Evolutionary conservation across 305 asterid species (phyloP).

Genomic region (Fraxinus angustifolia): DNA sequence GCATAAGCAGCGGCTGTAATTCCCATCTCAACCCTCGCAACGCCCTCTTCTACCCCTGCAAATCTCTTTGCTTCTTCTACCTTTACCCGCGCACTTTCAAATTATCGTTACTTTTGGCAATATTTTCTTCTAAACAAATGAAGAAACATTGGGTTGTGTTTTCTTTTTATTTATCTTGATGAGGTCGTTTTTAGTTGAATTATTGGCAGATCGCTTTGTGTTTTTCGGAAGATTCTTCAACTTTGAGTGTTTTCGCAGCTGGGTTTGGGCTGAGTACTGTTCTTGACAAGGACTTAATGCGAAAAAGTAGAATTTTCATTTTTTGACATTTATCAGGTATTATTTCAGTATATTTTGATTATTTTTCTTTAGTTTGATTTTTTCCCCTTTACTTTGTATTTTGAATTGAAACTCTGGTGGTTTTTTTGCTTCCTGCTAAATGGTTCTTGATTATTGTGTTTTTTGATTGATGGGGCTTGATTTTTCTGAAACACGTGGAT

Average conservation of each 20-base stretch:
- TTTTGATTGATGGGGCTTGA: constrained; percentile 3
- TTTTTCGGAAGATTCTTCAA: constrained; percentile 16
- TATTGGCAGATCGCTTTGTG: constrained; percentile 6
- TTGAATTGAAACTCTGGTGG: constrained; percentile 17
- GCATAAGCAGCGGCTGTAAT: constrained; percentile 31
- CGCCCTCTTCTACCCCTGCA: constrained; percentile 65
- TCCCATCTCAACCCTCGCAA: constrained; percentile 60
- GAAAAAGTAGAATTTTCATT: constrained; percentile 5
- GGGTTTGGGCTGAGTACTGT: constrained; percentile 13
- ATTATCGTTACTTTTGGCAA: constrained; percentile 20
- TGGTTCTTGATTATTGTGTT: constrained; percentile 12
- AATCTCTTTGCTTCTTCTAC: constrained; percentile 35
- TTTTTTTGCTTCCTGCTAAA: neutral
- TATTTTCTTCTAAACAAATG: constrained; percentile 2
- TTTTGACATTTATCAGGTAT: constrained; percentile 19
- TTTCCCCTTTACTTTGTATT: neutral
- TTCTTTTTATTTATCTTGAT: constrained; percentile 4
- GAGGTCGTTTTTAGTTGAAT: constrained; percentile 11
- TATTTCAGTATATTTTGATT: neutral
- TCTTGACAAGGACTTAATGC: constrained; percentile 15
- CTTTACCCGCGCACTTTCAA: constrained; percentile 80
- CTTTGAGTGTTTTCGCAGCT: constrained; percentile 18
- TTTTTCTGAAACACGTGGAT: neutral
- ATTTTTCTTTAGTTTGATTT: constrained; percentile 9
- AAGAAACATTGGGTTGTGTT: neutral